Evolutionary conservation across 495 filamentous ascomycete genomes (phyloP), one percentile per base, ranked within the genome.

Genomic region (Xylaria bambusicola): DNA sequence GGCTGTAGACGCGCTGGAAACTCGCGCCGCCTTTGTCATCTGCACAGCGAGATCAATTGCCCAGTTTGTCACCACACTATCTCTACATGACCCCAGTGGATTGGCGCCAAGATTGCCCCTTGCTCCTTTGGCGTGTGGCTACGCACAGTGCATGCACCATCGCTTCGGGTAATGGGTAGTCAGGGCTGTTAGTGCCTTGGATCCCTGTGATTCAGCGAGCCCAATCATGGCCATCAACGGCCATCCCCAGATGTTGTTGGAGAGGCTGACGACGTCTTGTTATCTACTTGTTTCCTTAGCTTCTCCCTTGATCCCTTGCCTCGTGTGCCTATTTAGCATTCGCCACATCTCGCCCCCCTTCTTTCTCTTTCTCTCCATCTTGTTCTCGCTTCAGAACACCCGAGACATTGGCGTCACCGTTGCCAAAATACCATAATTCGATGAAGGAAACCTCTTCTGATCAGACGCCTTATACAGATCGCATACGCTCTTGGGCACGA

Each of bases 401-500:
- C 36, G 63, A 50, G 66, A 71, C 68, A 53, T 68, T 68, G 65
- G 68, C 66, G 61, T 68, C 63, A 55, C 58, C 57, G 31, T 48
- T 71, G 66, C 68, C 65, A 68, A 71, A 61, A 58, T 54, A 58
- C 62, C 66, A 64, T 51, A 68, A 61, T 66, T 85, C 82, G 82
- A 87, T 88, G 85, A 85, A 84, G 82, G 77, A 86, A 77, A 75
- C 76, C 73, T 83, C 80, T 73, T 71, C 80, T 75, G 65, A 80
- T 63, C 66, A 66, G 54, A 46, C 76, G 64, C 70, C 72, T 69
- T 71, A 73, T 69, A 75, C 75, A 84, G 77, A 84, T 80, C 77
- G 79, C 73, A 79, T 80, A 67, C 79, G 81, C 76, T 84, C 81
- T 73, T 81, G 77, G 76, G 76, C 73, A 70, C 64, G 67, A 69